Evolutionary conservation across 352 stramenopile species (phyloP).

Genomic region (Phytopythium oedochilum): DNA sequence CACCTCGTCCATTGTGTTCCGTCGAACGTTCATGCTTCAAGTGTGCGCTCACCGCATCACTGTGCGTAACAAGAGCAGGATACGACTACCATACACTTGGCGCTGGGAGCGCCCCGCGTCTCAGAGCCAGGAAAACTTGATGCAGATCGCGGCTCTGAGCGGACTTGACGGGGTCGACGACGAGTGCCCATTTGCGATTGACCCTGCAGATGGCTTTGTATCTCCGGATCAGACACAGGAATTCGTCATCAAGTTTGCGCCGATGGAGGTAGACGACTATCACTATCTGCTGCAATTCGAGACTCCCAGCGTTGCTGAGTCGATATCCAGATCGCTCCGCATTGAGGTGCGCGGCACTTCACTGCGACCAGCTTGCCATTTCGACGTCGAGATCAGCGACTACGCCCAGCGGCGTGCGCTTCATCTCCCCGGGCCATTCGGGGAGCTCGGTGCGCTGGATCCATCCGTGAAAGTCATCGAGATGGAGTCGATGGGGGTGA

Average conservation of each 20-base stretch:
- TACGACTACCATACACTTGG: constrained; percentile 54
- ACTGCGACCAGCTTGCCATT: constrained; percentile 89
- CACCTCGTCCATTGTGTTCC: constrained; percentile 55
- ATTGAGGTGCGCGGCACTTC: constrained; percentile 73
- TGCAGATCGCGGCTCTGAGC: constrained; percentile 2
- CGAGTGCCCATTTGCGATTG: constrained; percentile 87
- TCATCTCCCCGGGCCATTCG: constrained; percentile 72
- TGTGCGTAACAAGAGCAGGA: constrained; percentile 72
- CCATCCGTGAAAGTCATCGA: constrained; percentile 89
- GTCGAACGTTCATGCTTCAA: constrained; percentile 87
- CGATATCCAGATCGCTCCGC: constrained; percentile 14
- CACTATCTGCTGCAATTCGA: constrained; percentile 61
- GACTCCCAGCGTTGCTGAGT: constrained; percentile 4
- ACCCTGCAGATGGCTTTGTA: constrained; percentile 57
- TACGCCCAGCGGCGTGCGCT: constrained; percentile 75
- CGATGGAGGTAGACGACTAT: constrained; percentile 90
- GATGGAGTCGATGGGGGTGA: constrained; percentile 88
- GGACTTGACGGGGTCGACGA: constrained; percentile 22
- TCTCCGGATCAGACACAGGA: constrained; percentile 41
- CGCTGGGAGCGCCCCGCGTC: constrained; percentile 28
- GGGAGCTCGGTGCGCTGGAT: constrained; percentile 82
- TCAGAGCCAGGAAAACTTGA: constrained; percentile 5
- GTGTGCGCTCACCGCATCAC: constrained; percentile 68
- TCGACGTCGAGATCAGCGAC: constrained; percentile 89
- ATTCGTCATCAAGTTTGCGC: constrained; percentile 87